Conservation (phyloP, 202 grass and related monocot species). For the Digitaria exilis region DNA sequence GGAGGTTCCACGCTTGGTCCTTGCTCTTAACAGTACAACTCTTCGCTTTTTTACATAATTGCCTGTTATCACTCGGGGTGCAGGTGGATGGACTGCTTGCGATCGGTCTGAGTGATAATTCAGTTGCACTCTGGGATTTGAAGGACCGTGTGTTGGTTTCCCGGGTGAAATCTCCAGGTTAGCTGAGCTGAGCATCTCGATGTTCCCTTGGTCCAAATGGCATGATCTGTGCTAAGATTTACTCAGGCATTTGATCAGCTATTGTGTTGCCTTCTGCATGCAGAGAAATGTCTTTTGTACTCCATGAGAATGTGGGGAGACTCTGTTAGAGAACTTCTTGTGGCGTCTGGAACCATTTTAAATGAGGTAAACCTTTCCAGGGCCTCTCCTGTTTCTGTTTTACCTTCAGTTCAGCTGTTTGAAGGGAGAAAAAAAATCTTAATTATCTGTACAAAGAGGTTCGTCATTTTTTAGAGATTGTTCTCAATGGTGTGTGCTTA, state of each 20-base stretch:
- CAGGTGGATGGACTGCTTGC: conserved; percentile 63
- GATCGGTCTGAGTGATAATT: conserved; percentile 86
- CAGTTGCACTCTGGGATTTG: conserved; percentile 77
- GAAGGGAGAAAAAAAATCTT: background rate
- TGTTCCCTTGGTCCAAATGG: background rate
- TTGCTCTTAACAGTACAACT: background rate
- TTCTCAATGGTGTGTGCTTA: background rate
- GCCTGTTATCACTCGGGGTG: background rate
- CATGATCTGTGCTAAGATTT: background rate
- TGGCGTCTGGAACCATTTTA: conserved; percentile 89
- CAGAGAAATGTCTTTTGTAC: conserved; percentile 85
- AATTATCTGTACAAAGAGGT: background rate
- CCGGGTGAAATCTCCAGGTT: conserved; percentile 80
- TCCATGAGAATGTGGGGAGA: conserved; percentile 84
- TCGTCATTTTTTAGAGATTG: background rate
- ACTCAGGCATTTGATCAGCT: background rate
- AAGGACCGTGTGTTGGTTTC: conserved; percentile 24
- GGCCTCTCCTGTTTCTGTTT: background rate
- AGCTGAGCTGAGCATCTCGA: background rate
- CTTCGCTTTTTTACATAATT: background rate
- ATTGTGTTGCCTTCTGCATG: conserved; percentile 2
- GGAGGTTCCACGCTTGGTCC: conserved; percentile 33
- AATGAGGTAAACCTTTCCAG: conserved; percentile 54
- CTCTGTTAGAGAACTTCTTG: conserved; percentile 46
- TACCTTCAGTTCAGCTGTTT: background rate